Base-by-base conservation (phyloP, 805 yeast genomes). In the Torulaspora quercuum region DNA sequence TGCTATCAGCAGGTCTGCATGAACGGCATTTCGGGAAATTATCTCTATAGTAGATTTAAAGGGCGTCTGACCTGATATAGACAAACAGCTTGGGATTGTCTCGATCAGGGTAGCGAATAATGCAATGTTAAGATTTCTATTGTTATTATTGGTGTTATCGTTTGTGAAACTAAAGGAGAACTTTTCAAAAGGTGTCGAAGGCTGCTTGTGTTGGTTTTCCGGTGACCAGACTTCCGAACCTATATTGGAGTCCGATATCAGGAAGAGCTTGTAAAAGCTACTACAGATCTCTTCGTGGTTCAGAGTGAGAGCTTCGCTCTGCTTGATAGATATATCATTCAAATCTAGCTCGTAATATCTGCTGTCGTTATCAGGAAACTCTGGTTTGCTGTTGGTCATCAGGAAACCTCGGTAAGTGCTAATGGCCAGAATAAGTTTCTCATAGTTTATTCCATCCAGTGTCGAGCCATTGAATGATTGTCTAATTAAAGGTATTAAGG, bases 11-110 rank as follows among this genome's bases (percentile, higher is more conserved):
- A 61, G 62, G 45, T 80, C 80, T 2, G 72, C 67, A 57, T 88
- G 95, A 1, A 81, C 76, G 3, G 86, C 75, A 53, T 88, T 87
- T 39, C 86, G 70, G 25, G 89, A 79, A 10, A 92, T 64, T 3
- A 87, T 65, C 41, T 90, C 97, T 16, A 89, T 75, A 2, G 82
- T 65, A 20, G 75, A 72, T 39, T 82, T 72, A 50, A 80, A 78
- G 7, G 78, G 73, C 2, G 80, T 68, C 15, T 65, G 72, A 24
- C 61, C 57, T 32, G 65, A 55, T 3, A 69, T 59, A 27, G 64
- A 68, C 0, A 69, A 60, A 48, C 83, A 74, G 77, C 89, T 82
- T 0, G 97, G 92, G 28, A 82, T 66, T 2, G 82, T 69, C 19
- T 84, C 85, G 1, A 88, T 67, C 12, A 84, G 66, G 2, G 79